Evolutionary conservation across 1,284 basidiomycete species (phyloP).

Genomic region (Ustilago nuda): DNA sequence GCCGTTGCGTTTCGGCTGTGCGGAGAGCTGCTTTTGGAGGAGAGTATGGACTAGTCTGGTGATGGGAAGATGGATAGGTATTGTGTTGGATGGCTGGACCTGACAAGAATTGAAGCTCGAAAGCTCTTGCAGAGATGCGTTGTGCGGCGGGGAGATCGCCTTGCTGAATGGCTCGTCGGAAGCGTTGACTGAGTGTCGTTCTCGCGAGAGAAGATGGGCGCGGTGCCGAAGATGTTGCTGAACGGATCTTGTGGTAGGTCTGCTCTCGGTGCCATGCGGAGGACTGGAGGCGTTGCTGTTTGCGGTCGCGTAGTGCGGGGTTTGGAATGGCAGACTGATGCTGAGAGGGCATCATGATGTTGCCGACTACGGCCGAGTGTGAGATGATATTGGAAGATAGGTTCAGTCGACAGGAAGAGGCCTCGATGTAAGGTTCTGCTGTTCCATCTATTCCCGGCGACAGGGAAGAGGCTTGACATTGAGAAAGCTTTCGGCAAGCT

Average conservation of each 20-base stretch:
- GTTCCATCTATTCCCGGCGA: too few relatives aligned
- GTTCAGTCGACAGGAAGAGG: background rate
- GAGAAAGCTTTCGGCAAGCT: background rate
- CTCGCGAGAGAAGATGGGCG: constrained; percentile 14
- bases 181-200: constrained; percentile 55
- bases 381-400: background rate
- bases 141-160: constrained; percentile 47
- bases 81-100: background rate
- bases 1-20: constrained; percentile 36
- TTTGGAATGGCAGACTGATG: constrained; percentile 12
- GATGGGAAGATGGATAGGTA: background rate
- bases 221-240: constrained; percentile 7
- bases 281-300: constrained; percentile 3
- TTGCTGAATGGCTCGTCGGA: constrained; percentile 52
- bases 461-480: background rate
- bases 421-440: too few relatives aligned
- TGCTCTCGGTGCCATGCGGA: constrained; percentile 4
- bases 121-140: constrained; percentile 39
- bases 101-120: constrained; percentile 26
- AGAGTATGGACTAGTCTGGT: background rate
- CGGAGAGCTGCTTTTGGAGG: constrained; percentile 30
- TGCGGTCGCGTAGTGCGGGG: constrained; percentile 9
- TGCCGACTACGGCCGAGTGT: background rate
- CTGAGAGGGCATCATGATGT: constrained; percentile 9
- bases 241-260: background rate